Conservation (phyloP, 1,139 yeast species). For the Yamadazyma conglobata region DNA sequence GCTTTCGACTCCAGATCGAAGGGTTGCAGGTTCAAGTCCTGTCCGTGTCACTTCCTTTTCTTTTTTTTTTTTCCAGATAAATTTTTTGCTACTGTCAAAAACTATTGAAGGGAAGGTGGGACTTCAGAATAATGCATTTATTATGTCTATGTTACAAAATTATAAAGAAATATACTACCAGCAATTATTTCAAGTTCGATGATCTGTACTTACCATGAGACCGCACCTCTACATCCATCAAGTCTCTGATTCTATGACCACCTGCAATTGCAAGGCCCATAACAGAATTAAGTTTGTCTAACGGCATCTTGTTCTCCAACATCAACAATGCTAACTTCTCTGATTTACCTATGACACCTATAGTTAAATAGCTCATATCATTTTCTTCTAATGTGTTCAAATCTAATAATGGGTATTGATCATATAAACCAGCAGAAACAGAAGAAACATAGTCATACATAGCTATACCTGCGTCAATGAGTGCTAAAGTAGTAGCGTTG, state of each 20-base stretch:
- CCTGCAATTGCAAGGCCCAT: conserved; percentile 91
- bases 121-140: no score
- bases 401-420: conserved; percentile 74
- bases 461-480: conserved; percentile 93
- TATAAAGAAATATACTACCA: no score
- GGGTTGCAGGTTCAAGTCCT: conserved; percentile 34
- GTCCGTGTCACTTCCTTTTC: conserved; percentile 31
- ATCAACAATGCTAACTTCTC: conserved; percentile 74
- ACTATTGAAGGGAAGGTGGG: no score
- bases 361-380: conserved; percentile 76
- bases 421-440: conserved; percentile 75
- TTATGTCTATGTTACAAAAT: no score
- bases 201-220: conserved; percentile 49
- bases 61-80: no score
- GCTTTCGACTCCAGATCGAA: conserved; percentile 29
- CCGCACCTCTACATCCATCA: conserved; percentile 85
- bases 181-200: conserved; percentile 3
- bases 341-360: conserved; percentile 80
- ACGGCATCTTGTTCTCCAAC: conserved; percentile 80
- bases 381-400: conserved; percentile 78
- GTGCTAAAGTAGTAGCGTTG: conserved; percentile 86
- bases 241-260: conserved; percentile 71
- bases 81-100: no score
- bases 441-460: conserved; percentile 89
- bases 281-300: conserved; percentile 74